These are phyloP conservation scores for Saururus chinensis DNA, from an alignment of 164 flowering plant species.

Conservation along the genomic window DNA sequence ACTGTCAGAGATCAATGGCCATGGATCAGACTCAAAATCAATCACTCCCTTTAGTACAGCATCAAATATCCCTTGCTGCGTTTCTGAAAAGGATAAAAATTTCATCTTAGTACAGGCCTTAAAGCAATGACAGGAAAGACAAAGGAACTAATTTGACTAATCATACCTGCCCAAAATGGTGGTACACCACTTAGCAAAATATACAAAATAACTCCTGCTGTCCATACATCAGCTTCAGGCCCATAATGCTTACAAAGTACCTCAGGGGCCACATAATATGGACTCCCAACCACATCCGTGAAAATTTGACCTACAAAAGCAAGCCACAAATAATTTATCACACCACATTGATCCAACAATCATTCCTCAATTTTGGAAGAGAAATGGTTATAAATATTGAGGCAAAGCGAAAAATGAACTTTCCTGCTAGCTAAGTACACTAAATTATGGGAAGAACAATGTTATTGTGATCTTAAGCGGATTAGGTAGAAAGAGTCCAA, in stretches of 20 bases:
- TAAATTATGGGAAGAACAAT: background rate
- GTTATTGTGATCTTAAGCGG: background rate
- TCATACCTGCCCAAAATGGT: constrained; percentile 98
- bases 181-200: constrained; percentile 97
- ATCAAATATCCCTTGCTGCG: constrained; percentile 70
- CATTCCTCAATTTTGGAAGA: background rate
- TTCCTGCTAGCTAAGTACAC: too few relatives aligned
- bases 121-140: background rate
- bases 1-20: constrained; percentile 95
- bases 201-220: constrained; percentile 88
- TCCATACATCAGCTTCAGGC: constrained; percentile 97
- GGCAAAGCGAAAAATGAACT: too few relatives aligned
- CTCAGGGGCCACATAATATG: constrained; percentile 98
- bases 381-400: too few relatives aligned
- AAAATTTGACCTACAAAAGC: constrained; percentile 69
- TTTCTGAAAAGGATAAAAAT: constrained; percentile 25
- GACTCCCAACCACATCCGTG: constrained; percentile 97
- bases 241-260: constrained; percentile 94
- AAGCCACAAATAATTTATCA: background rate
- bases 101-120: constrained; percentile 1
- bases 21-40: constrained; percentile 96
- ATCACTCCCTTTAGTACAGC: constrained; percentile 88
- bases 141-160: background rate
- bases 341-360: background rate
- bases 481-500: too few relatives aligned